These are phyloP conservation scores for Euclidium syriacum DNA, from an alignment of 345 rosid species.

Conservation along the genomic window DNA sequence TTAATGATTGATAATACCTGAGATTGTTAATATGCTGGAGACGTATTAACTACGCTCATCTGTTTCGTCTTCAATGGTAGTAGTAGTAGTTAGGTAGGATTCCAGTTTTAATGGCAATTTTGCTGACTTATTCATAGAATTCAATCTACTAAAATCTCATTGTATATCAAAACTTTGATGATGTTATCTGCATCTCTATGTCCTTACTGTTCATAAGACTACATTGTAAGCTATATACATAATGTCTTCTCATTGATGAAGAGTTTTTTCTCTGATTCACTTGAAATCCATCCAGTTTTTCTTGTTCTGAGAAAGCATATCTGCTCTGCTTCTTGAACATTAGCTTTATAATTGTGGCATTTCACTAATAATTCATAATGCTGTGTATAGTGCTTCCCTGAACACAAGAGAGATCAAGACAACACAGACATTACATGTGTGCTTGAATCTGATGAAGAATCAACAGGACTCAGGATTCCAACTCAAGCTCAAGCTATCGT, in stretches of 20 bases:
- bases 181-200: background rate
- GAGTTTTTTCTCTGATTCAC: background rate
- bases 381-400: slow-evolving; percentile 76
- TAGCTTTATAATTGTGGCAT: slow-evolving; percentile 2
- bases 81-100: background rate
- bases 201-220: background rate
- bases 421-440: slow-evolving; percentile 34
- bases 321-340: background rate
- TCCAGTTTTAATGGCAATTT: background rate
- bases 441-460: slow-evolving; percentile 64
- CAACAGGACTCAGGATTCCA: slow-evolving; percentile 53
- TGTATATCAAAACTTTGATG: background rate
- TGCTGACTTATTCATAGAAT: background rate
- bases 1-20: background rate
- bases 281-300: background rate
- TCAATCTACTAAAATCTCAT: background rate
- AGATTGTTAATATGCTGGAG: background rate
- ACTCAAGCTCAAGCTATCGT: slow-evolving; percentile 70
- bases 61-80: slow-evolving; percentile 9
- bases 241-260: background rate
- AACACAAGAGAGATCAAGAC: slow-evolving; percentile 44
- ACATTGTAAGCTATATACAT: background rate
- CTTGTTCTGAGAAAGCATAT: background rate
- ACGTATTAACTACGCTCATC: background rate
- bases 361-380: slow-evolving; percentile 63